Evolutionary conservation across 2,329 filamentous ascomycete species (phyloP), one percentile per base, ranked within the genome.

Genomic region (Aspergillus texensis): DNA sequence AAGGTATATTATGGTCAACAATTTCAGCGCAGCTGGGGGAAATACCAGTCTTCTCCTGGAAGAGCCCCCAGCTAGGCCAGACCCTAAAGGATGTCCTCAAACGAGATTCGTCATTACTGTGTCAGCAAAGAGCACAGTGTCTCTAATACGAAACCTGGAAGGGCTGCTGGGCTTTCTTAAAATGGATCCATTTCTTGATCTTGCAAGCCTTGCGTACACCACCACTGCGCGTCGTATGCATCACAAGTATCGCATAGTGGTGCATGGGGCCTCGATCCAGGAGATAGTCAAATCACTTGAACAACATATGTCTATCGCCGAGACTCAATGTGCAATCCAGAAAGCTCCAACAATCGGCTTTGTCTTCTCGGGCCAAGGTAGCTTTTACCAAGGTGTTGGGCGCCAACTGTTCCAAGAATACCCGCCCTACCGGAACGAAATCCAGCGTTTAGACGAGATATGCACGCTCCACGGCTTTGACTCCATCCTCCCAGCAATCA

Each of bases 21-120:
- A 89, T 76, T 91, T 91, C 71, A 85, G 85, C 66, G 90, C 89
- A 2, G 87, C 89, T 59, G 89, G 89, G 62, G 89, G 90, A 19
- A 92, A 91, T 75, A 89, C 88, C 0, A 84, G 85, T 8, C 70
- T 91, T 16, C 73, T 91, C 3, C 68, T 91, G 1, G 86, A 90
- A 71, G 88, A 90, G 55, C 84, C 81, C 0, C 85, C 86, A 2
- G 71, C 68, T 41, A 72, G 69, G 4, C 65, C 89, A 91, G 71
- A 91, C 69, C 1, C 60, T 70, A 0, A 30, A 12, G 16, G 30
- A 1, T 86, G 89, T 66, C 80, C 57, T 3, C 65, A 88, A 26
- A 77, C 73, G 12, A 79, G 79, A 1, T 85, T 89, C 61, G 74
- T 87, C 19, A 78, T 91, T 46, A 79, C 84, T 0, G 73, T 89